Percentiles rank a stretch among this genome's conserved stretches.
phyloP scores from a whole-genome alignment of 2,329 filamentous ascomycete genomes.

The Aspergillus sp. region DNA sequence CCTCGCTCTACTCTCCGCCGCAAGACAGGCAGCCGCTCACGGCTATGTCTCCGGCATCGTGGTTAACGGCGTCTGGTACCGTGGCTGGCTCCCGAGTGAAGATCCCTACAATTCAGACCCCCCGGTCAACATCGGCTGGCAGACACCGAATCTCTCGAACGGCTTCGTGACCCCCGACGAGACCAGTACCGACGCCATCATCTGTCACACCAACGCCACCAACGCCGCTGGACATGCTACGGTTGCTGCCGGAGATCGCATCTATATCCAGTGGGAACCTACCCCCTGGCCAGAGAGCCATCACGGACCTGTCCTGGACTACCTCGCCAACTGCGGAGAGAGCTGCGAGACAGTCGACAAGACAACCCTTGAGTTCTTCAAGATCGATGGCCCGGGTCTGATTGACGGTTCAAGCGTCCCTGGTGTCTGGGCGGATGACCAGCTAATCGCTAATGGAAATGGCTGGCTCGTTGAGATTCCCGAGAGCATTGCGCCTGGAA shows the following conservation, averaged over 20 bases:
- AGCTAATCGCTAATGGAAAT: constrained; percentile 54
- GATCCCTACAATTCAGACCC: constrained; percentile 34
- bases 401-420: constrained; percentile 43
- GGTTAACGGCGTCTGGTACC: constrained; percentile 36
- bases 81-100: constrained; percentile 38
- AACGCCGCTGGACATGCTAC: constrained; percentile 53
- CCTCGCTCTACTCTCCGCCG: background rate
- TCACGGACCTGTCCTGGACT: constrained; percentile 64
- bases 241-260: constrained; percentile 58
- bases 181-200: constrained; percentile 52
- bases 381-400: constrained; percentile 61
- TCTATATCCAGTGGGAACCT: constrained; percentile 61
- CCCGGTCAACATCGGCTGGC: constrained; percentile 55
- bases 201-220: constrained; percentile 61
- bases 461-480: constrained; percentile 53
- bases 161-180: constrained; percentile 53
- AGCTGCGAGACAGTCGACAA: constrained; percentile 58
- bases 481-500: constrained; percentile 46
- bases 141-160: constrained; percentile 50
- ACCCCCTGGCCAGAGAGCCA: constrained; percentile 64
- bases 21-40: constrained; percentile 27
- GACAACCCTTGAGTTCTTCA: constrained; percentile 59
- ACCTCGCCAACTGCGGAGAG: constrained; percentile 62
- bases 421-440: constrained; percentile 57
- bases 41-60: constrained; percentile 39